A percentile compares a stretch with the other conserved stretches of the same genome.
These are phyloP conservation scores for Cordyceps militaris DNA, from an alignment of 2,329 filamentous ascomycete genomes.

Conservation along the genomic window DNA sequence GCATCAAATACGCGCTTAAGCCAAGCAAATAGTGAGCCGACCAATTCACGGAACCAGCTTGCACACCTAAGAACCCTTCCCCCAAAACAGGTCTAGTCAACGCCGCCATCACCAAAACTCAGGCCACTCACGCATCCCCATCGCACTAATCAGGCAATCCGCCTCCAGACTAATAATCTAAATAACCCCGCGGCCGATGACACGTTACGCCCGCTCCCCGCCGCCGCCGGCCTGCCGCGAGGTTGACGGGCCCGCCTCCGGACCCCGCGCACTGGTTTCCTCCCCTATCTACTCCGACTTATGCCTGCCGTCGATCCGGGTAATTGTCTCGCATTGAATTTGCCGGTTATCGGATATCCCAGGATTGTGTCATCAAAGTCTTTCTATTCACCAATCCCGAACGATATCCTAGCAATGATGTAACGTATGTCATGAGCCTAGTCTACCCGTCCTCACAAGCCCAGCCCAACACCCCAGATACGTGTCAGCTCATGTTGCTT, in stretches of 20 bases:
- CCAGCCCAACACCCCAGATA: neutral
- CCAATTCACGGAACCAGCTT: no score
- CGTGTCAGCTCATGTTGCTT: neutral
- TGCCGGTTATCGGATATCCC: neutral
- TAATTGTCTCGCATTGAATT: neutral
- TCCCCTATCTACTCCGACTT: no score
- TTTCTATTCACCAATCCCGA: neutral
- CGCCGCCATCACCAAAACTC: neutral
- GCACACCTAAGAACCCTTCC: no score
- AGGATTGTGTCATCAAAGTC: neutral
- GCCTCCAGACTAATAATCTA: neutral
- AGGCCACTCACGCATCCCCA: neutral
- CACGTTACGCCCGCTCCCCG: conserved; percentile 4
- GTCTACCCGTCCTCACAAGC: neutral
- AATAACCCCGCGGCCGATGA: conserved; percentile 5
- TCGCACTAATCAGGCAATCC: conserved; percentile 1
- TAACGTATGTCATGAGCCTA: neutral
- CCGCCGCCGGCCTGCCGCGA: neutral
- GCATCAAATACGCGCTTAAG: neutral
- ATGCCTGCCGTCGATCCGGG: conserved; percentile 7
- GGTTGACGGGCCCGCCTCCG: neutral
- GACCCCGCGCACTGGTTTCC: neutral
- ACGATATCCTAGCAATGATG: neutral
- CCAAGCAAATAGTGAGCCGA: no score
- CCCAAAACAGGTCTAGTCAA: neutral